Percentiles rank a stretch among this genome's conserved stretches.
phyloP scores from a whole-genome alignment of 2,329 filamentous ascomycete species.

The Hymenotorrendiella dingleyae region DNA sequence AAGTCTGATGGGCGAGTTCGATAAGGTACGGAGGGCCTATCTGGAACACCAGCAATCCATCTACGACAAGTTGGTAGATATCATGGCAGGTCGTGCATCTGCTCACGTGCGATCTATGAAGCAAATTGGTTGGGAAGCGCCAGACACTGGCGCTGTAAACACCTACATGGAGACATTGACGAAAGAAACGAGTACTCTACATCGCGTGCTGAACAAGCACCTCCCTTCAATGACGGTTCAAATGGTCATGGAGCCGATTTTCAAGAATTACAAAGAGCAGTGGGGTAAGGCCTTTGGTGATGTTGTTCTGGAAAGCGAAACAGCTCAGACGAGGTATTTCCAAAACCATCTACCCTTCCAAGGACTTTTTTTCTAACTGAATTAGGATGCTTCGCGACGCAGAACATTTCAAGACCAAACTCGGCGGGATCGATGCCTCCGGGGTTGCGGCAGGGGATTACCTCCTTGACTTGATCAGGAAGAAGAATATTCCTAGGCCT shows the following conservation, averaged over 20 bases:
- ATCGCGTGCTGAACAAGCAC: slow-evolving; percentile 64
- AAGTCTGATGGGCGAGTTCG: slow-evolving; percentile 42
- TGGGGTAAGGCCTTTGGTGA: slow-evolving; percentile 59
- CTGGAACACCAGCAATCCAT: slow-evolving; percentile 69
- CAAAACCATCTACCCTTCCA: too few relatives aligned
- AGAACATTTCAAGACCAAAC: slow-evolving; percentile 53
- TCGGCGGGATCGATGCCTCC: slow-evolving; percentile 59
- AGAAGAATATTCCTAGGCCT: slow-evolving; percentile 39
- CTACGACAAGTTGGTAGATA: slow-evolving; percentile 68
- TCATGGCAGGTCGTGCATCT: slow-evolving; percentile 59
- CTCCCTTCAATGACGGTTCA: slow-evolving; percentile 56
- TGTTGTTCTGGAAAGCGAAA: slow-evolving; percentile 50
- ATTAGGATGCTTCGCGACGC: slow-evolving; percentile 57
- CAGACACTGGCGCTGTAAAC: slow-evolving; percentile 37
- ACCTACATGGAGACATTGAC: slow-evolving; percentile 66
- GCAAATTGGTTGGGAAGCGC: slow-evolving; percentile 57
- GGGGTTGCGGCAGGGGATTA: slow-evolving; percentile 66
- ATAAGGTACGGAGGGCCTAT: slow-evolving; percentile 25
- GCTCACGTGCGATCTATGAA: slow-evolving; percentile 59
- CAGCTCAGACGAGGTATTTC: slow-evolving; percentile 55
- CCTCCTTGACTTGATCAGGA: slow-evolving; percentile 57
- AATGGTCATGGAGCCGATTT: slow-evolving; percentile 66
- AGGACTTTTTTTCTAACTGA: slow-evolving; percentile 4
- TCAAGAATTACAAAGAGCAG: slow-evolving; percentile 59
- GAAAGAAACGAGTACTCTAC: slow-evolving; percentile 64